Evolutionary conservation across 371 early-diverging fungal genomes (phyloP).

Genomic region (Mortierella sp.): DNA sequence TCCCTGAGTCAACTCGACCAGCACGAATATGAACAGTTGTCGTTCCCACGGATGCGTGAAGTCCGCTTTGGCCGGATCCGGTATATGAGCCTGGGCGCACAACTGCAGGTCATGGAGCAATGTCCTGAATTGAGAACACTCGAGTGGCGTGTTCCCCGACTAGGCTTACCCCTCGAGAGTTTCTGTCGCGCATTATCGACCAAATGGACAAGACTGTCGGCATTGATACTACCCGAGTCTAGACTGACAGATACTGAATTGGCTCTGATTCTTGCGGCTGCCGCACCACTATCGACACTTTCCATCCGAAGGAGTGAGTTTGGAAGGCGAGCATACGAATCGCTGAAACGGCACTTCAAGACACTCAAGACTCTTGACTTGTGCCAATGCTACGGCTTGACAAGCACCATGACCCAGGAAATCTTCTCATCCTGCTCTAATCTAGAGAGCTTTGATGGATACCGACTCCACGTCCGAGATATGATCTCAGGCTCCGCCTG

Average conservation of each 20-base stretch:
- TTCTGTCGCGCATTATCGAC: slow-evolving; percentile 25
- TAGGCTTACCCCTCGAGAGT: slow-evolving; percentile 33
- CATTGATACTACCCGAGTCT: slow-evolving; percentile 25
- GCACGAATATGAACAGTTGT: slow-evolving; percentile 1
- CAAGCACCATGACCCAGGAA: slow-evolving; percentile 25
- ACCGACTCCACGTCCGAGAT: slow-evolving; percentile 20
- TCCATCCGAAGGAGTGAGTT: slow-evolving; percentile 34
- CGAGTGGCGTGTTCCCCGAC: slow-evolving; percentile 30
- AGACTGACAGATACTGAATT: slow-evolving; percentile 23
- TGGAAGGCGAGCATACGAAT: slow-evolving; percentile 9
- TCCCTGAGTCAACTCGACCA: slow-evolving; percentile 15
- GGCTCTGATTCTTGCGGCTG: slow-evolving; percentile 11
- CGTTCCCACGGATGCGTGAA: slow-evolving; percentile 21
- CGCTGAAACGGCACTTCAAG: slow-evolving; percentile 19
- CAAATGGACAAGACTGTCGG: slow-evolving; percentile 14
- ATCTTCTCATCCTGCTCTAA: slow-evolving; percentile 19
- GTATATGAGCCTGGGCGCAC: slow-evolving; percentile 13
- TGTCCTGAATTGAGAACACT: slow-evolving; percentile 25
- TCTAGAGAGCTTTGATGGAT: slow-evolving; percentile 39
- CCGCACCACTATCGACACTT: slow-evolving; percentile 4
- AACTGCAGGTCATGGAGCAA: slow-evolving; percentile 22
- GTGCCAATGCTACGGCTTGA: slow-evolving; percentile 20
- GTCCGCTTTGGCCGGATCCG: slow-evolving; percentile 24
- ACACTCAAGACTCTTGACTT: slow-evolving; percentile 15
- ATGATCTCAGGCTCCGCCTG: slow-evolving; percentile 20